Conservation (phyloP, 164 flowering plant species). For the Magnolia changhungtana region DNA sequence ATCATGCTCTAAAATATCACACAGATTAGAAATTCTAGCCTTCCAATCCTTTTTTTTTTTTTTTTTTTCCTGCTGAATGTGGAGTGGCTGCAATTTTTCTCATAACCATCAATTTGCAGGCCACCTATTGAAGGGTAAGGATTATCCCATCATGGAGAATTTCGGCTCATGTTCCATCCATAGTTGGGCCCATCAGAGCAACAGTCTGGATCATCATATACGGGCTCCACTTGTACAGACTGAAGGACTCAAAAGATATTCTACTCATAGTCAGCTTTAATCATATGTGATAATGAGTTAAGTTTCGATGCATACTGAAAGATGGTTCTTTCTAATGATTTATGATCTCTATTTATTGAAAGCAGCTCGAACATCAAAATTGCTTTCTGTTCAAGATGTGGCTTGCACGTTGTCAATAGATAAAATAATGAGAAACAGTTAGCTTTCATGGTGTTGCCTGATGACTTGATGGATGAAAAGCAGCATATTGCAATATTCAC, state of each 20-base stretch:
- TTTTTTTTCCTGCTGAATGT: too few species aligned
- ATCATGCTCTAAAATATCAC: too few species aligned
- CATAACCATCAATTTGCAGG: too few species aligned
- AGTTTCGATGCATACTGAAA: not conserved
- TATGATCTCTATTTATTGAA: not conserved
- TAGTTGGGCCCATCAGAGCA: too few species aligned
- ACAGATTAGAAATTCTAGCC: too few species aligned
- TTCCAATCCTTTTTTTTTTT: too few species aligned
- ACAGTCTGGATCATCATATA: too few species aligned
- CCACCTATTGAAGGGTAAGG: too few species aligned
- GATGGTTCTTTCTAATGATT: not conserved
- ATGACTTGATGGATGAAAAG: slow-evolving; percentile 49
- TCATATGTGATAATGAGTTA: not conserved
- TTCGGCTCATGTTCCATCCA: too few species aligned
- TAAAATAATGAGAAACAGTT: not conserved
- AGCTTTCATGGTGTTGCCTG: slow-evolving; percentile 7
- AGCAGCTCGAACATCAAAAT: not conserved
- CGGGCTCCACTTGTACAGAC: too few species aligned
- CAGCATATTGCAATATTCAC: slow-evolving; percentile 85
- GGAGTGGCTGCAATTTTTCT: too few species aligned
- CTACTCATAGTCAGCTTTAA: not conserved
- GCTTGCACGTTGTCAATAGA: not conserved
- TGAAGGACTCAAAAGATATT: not conserved
- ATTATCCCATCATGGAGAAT: too few species aligned
- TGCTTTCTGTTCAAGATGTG: not conserved